Conservation (phyloP, 305 asterid species). For the Ajuga reptans region DNA sequence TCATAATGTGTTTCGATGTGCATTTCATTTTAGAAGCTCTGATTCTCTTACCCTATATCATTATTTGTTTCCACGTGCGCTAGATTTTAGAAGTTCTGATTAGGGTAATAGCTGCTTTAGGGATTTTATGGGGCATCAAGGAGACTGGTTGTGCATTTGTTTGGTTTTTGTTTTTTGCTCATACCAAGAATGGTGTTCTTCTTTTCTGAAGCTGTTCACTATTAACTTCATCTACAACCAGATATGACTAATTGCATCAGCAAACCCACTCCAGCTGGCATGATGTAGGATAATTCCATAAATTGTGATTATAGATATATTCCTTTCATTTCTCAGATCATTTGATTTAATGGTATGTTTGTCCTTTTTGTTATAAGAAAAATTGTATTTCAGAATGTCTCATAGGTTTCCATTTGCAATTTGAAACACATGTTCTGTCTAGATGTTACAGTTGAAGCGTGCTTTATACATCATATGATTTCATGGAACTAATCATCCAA, state of each 20-base stretch:
- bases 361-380: neutral
- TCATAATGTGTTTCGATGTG: neutral
- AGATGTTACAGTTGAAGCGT: neutral
- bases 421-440: neutral
- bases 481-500: neutral
- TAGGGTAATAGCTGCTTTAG: too few species aligned
- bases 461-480: neutral
- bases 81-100: too few species aligned
- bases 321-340: neutral
- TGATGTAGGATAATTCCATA: conserved; percentile 2
- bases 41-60: neutral
- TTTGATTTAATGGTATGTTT: neutral
- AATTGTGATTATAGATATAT: neutral
- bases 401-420: neutral
- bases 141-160: neutral
- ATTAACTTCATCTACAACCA: neutral
- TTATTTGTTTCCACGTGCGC: too few species aligned
- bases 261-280: conserved; percentile 5
- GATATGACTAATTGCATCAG: conserved; percentile 1
- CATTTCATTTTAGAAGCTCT: neutral
- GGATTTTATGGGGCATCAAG: too few species aligned
- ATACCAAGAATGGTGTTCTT: neutral
- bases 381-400: neutral
- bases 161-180: neutral
- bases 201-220: neutral